A percentile compares a stretch with the other conserved stretches of the same genome.
phyloP scores from a whole-genome alignment of 176 grass and related monocot species.

The Dendrocalamus sinicus region DNA sequence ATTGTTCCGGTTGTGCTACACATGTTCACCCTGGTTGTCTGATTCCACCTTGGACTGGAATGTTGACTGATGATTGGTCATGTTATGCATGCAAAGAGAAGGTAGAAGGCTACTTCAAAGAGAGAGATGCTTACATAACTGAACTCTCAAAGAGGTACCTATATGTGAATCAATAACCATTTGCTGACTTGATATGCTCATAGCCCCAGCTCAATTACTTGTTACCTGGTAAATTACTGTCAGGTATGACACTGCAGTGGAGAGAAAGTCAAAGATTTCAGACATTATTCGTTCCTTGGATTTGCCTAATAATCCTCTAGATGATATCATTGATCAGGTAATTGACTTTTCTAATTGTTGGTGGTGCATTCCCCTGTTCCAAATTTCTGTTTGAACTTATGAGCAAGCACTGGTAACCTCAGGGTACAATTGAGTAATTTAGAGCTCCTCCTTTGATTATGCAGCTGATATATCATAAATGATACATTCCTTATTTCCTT shows the following conservation, averaged over 20 bases:
- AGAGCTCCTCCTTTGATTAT: neutral
- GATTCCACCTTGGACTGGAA: conserved; percentile 83
- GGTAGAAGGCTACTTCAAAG: conserved; percentile 73
- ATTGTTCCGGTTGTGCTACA: conserved; percentile 75
- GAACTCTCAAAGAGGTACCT: conserved; percentile 78
- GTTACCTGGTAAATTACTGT: conserved; percentile 42
- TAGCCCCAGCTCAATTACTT: conserved; percentile 20
- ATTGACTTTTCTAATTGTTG: conserved; percentile 20
- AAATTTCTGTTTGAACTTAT: neutral
- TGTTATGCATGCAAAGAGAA: conserved; percentile 90
- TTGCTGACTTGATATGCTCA: conserved; percentile 3
- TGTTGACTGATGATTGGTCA: conserved; percentile 80
- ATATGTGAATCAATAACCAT: conserved; percentile 10
- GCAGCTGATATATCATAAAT: neutral
- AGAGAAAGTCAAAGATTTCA: conserved; percentile 81
- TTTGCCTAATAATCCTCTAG: conserved; percentile 95
- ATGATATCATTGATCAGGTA: conserved; percentile 99
- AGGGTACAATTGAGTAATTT: neutral
- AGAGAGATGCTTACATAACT: conserved; percentile 78
- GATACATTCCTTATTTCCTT: neutral
- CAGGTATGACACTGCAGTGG: conserved; percentile 82
- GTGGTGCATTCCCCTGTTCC: neutral
- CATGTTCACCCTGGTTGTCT: conserved; percentile 82
- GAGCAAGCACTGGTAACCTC: neutral
- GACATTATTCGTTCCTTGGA: conserved; percentile 91